Conservation (phyloP, 1,284 basidiomycete species). For the Heterobasidion occidentale region DNA sequence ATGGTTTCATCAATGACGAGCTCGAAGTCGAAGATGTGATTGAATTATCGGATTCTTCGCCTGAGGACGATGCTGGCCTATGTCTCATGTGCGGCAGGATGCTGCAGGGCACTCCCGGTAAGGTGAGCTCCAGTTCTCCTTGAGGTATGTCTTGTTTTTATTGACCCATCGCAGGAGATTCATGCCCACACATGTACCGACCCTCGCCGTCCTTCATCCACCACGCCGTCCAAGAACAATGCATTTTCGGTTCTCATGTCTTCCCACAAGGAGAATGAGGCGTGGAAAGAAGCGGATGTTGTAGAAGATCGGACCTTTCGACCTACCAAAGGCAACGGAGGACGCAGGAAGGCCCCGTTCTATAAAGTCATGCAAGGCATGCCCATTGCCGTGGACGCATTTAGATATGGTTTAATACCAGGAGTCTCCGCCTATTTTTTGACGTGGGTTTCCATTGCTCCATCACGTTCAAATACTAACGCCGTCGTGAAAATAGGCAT, state of each 20-base stretch:
- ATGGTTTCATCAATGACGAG: constrained; percentile 9
- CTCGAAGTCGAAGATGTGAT: constrained; percentile 18
- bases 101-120: constrained; percentile 16
- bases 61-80: constrained; percentile 14
- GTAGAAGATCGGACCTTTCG: constrained; percentile 42
- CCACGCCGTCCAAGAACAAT: constrained; percentile 11
- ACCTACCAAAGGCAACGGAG: constrained; percentile 41
- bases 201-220: no score
- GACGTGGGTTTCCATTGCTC: constrained; percentile 42
- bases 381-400: constrained; percentile 95
- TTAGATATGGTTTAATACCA: constrained; percentile 88
- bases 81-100: constrained; percentile 33
- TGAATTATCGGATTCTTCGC: constrained; percentile 14
- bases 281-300: constrained; percentile 74
- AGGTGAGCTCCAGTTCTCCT: constrained; percentile 20
- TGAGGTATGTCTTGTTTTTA: not conserved
- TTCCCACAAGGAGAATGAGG: constrained; percentile 69
- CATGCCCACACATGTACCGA: constrained; percentile 24
- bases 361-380: constrained; percentile 97
- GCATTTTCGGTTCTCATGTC: constrained; percentile 83
- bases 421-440: constrained; percentile 85
- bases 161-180: constrained; percentile 27
- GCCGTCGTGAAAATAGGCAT: constrained; percentile 43
- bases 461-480: not conserved
- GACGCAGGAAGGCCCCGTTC: constrained; percentile 77